Conservation (phyloP, 768 basidiomycete species). For the Lyophyllum semitale region DNA sequence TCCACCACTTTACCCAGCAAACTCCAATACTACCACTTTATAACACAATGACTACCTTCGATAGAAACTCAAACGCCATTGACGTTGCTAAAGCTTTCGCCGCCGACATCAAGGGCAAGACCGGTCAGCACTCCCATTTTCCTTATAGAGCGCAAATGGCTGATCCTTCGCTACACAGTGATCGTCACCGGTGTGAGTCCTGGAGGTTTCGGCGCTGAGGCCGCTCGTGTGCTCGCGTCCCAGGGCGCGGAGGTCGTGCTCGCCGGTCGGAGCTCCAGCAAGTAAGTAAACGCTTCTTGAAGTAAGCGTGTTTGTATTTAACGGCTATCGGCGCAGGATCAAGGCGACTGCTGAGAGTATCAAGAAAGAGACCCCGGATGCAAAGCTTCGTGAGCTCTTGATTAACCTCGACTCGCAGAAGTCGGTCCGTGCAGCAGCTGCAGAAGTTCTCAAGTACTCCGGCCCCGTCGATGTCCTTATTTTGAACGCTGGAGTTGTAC, state of each 20-base stretch:
- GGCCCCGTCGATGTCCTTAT: slow-evolving; percentile 21
- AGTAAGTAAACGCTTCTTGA: neutral
- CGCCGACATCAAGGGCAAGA: slow-evolving; percentile 11
- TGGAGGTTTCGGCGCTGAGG: slow-evolving; percentile 11
- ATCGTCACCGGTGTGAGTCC: slow-evolving; percentile 9
- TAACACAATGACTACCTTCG: neutral
- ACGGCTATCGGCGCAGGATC: neutral
- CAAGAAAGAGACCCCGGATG: slow-evolving; percentile 7
- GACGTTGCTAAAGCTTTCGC: slow-evolving; percentile 6
- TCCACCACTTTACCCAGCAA: neutral
- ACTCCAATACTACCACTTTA: neutral
- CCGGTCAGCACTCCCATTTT: neutral
- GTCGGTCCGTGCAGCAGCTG: slow-evolving; percentile 15
- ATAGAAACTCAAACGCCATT: neutral
- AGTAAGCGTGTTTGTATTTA: neutral
- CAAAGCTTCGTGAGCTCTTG: slow-evolving; percentile 8
- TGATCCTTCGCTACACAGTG: neutral
- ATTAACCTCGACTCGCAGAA: slow-evolving; percentile 18
- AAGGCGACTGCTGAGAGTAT: slow-evolving; percentile 7
- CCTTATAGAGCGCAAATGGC: neutral
- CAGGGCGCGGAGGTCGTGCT: slow-evolving; percentile 11
- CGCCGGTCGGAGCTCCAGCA: slow-evolving; percentile 5
- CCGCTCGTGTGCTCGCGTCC: slow-evolving; percentile 8
- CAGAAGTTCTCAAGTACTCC: slow-evolving; percentile 17
- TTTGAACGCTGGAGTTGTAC: slow-evolving; percentile 21